A percentile compares a stretch with the other conserved stretches of the same genome.
Evolutionary conservation across 1,284 basidiomycete species (phyloP).

Genomic region (Papiliotrema fonsecae): DNA sequence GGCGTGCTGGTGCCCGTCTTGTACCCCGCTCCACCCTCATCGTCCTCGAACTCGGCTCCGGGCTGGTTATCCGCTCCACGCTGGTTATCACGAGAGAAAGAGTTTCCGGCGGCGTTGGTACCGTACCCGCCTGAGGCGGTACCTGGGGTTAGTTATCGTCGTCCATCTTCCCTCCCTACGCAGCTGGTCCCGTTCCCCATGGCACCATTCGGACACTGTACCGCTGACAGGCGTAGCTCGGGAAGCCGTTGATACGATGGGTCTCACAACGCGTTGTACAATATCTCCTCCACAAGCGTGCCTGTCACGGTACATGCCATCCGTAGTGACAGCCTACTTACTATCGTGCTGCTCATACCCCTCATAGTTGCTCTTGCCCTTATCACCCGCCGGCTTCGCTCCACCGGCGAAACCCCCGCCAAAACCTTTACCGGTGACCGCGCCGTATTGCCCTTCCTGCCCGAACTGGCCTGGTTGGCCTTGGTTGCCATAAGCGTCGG

Average conservation of each 20-base stretch:
- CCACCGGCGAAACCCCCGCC: conserved; percentile 23
- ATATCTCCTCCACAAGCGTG: too few relatives aligned
- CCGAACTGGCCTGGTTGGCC: conserved; percentile 20
- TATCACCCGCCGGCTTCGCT: conserved; percentile 4
- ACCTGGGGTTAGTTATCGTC: conserved; percentile 14
- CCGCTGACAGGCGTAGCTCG: too few relatives aligned
- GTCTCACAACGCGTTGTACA: too few relatives aligned
- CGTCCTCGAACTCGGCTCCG: conserved; percentile 12
- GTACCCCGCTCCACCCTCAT: conserved; percentile 16
- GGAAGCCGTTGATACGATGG: too few relatives aligned
- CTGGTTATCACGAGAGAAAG: conserved; percentile 36
- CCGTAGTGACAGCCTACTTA: conserved; percentile 11
- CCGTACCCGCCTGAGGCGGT: conserved; percentile 39
- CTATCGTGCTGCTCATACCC: conserved; percentile 30
- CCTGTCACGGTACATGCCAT: background rate
- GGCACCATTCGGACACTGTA: too few relatives aligned
- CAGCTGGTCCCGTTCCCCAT: background rate
- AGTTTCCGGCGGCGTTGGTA: conserved; percentile 28
- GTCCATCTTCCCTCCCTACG: background rate
- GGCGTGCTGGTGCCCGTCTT: conserved; percentile 39
- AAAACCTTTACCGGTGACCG: conserved; percentile 21
- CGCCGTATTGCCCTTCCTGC: conserved; percentile 23
- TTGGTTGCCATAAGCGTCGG: background rate
- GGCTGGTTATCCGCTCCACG: conserved; percentile 19
- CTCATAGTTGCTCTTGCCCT: conserved; percentile 21